Evolutionary conservation across 495 filamentous ascomycete species (phyloP).

Genomic region (Hypomontagnella submonticulosa): DNA sequence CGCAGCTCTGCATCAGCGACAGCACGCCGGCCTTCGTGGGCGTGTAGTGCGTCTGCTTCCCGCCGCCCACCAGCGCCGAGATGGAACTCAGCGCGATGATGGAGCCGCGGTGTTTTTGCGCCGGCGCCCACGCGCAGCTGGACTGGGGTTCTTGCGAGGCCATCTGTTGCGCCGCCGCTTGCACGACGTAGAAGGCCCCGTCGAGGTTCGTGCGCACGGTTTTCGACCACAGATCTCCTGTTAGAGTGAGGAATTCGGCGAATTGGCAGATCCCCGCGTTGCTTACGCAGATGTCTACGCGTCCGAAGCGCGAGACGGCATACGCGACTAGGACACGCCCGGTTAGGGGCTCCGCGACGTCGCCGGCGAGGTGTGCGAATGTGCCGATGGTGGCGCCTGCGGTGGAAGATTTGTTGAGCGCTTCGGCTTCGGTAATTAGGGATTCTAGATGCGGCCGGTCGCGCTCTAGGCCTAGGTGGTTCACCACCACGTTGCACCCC

Average conservation of each 20-base stretch:
- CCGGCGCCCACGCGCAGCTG: not conserved
- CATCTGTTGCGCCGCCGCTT: constrained; percentile 87
- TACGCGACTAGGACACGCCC: constrained; percentile 65
- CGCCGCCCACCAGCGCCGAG: constrained; percentile 84
- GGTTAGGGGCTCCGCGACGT: constrained; percentile 73
- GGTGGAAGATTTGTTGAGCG: constrained; percentile 41
- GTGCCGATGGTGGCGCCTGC: constrained; percentile 50
- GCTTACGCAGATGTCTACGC: constrained; percentile 83
- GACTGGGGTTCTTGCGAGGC: constrained; percentile 62
- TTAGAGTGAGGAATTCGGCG: constrained; percentile 80
- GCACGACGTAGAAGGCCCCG: constrained; percentile 85
- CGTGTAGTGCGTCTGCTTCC: constrained; percentile 85
- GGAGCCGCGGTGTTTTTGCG: constrained; percentile 65
- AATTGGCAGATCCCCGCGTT: constrained; percentile 92
- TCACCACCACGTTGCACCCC: constrained; percentile 74
- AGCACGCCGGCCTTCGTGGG: constrained; percentile 90
- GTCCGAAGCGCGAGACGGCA: constrained; percentile 66
- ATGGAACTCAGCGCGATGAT: constrained; percentile 90
- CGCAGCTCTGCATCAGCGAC: constrained; percentile 85
- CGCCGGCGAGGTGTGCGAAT: constrained; percentile 70
- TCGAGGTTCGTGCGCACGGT: constrained; percentile 83
- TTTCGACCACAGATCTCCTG: constrained; percentile 67
- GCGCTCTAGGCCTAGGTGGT: constrained; percentile 70
- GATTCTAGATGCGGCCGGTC: constrained; percentile 65
- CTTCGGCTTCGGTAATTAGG: constrained; percentile 63